Evolutionary conservation across 192 early-diverging fungal genomes (phyloP), one percentile per base, ranked within the genome.

Genomic region (Entrophospora sp.): DNA sequence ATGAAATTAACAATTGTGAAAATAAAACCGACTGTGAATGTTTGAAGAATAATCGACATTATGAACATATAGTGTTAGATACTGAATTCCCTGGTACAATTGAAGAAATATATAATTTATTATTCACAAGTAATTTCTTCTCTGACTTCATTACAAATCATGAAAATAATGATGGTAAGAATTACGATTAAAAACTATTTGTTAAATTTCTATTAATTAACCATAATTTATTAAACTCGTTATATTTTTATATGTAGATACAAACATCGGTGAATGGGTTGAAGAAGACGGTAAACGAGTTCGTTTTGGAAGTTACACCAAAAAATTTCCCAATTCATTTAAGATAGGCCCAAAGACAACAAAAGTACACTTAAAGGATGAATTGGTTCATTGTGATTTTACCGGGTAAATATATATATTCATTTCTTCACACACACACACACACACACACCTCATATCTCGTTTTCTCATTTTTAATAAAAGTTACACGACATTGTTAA

Each of bases 281-380:
- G 18, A 52, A 20, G 22, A 38, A 40, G 35, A 65, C 25, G 5
- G 28, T 4, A 53, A 68, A 56, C 10, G 35, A 12, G 14, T 48
- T 31, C 37, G 76, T 25, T 44, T 66, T 6, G 44, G 48, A 8
- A 69, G 46, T 25, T 78, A 73, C 51, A 75, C 69, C 18, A 78
- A 72, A 43, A 68, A 64, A 14, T 49, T 78, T 10, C 56, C 36
- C 40, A 64, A 61, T 28, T 40, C 31, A 27, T 69, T 38, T 57
- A 53, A 64, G 3, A 67, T 75, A 51, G 74, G 73, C 31, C 66
- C 69, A 51, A 76, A 75, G 42, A 68, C 69, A 12, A 71, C 75
- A 3, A 74, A 73, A 51, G 69, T 68, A 9, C 69, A 70, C n/a
- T 25, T 81, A 45, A 79, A 73, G 12, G 82, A 84, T 58, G 70